Evolutionary conservation across 2,329 filamentous ascomycete species (phyloP).

Genomic region (Penicillium sp.): DNA sequence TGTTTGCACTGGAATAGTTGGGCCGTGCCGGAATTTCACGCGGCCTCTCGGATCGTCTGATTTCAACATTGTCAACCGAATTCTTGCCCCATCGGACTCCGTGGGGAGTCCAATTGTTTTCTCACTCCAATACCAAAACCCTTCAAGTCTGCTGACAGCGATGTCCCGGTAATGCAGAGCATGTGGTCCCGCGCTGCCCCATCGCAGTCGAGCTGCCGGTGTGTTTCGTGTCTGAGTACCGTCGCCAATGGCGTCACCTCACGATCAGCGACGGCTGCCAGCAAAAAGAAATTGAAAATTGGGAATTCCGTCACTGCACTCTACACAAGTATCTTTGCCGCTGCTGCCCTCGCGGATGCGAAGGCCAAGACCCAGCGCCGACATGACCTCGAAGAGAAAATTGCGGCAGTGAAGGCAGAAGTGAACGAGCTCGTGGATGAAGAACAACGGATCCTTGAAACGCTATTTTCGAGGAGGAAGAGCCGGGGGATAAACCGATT

Average conservation of each 20-base stretch:
- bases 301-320: conserved; percentile 47
- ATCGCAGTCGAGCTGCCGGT: conserved; percentile 43
- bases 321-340: conserved; percentile 48
- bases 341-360: conserved; percentile 44
- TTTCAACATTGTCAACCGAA: conserved; percentile 10
- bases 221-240: conserved; percentile 44
- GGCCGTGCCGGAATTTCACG: conserved; percentile 18
- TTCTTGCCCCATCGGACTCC: conserved; percentile 18
- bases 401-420: conserved; percentile 46
- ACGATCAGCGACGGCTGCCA: conserved; percentile 37
- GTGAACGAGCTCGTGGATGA: conserved; percentile 42
- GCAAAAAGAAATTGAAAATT: conserved; percentile 41
- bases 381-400: conserved; percentile 44
- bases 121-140: not conserved
- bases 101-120: conserved; percentile 17
- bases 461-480: conserved; percentile 30
- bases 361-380: conserved; percentile 42
- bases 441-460: conserved; percentile 38
- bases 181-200: conserved; percentile 46
- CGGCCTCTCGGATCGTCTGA: conserved; percentile 10
- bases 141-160: conserved; percentile 13
- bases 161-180: conserved; percentile 46
- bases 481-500: conserved; percentile 18
- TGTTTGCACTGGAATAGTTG: conserved; percentile 37
- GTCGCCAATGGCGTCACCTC: conserved; percentile 37